Percentiles rank a stretch among this genome's conserved stretches.
phyloP scores from a whole-genome alignment of 129 eudicot genomes.

The Flaveria ramosissima region DNA sequence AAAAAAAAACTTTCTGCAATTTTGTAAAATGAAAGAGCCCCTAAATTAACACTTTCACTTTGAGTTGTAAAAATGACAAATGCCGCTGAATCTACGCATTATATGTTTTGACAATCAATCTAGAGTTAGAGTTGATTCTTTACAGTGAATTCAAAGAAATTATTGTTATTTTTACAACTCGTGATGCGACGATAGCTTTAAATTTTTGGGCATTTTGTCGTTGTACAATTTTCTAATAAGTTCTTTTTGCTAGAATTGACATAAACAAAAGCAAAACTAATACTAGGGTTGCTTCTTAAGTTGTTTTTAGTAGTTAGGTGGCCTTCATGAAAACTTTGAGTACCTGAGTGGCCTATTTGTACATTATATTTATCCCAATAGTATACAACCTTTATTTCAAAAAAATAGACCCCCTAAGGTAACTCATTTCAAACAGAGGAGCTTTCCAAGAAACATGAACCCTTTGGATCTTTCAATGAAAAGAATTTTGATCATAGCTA shows the following conservation, averaged over 20 bases:
- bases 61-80: neutral
- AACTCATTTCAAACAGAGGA: neutral
- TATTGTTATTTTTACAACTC: too few species aligned
- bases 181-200: neutral
- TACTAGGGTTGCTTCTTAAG: too few species aligned
- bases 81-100: neutral
- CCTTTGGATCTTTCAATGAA: too few species aligned
- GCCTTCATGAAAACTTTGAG: neutral
- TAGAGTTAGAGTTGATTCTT: neutral
- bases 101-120: neutral
- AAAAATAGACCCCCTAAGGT: neutral
- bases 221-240: neutral
- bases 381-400: neutral
- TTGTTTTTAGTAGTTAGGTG: too few species aligned
- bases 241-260: neutral
- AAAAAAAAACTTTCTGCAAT: neutral
- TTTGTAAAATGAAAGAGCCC: too few species aligned
- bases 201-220: neutral
- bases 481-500: too few species aligned
- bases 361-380: neutral
- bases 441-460: neutral
- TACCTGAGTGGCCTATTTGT: neutral
- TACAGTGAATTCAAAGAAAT: too few species aligned
- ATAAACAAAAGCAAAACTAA: too few species aligned
- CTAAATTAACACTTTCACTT: neutral